Conservation (phyloP, 1,284 basidiomycete genomes). For the Marasmius tenuissimus region DNA sequence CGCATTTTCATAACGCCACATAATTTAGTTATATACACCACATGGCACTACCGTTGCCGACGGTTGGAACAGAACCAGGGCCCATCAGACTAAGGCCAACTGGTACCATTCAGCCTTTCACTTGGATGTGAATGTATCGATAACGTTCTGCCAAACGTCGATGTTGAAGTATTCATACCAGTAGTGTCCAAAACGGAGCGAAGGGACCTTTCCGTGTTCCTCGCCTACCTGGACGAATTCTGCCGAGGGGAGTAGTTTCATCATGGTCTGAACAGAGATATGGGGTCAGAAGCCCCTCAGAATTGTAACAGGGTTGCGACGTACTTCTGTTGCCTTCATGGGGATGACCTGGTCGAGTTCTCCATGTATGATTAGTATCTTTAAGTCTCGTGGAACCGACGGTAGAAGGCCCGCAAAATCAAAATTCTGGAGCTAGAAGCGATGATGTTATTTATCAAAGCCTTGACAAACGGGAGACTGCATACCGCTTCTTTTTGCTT, state of each 20-base stretch:
- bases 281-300: not conserved
- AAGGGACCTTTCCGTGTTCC: conserved; percentile 35
- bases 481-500: conserved; percentile 34
- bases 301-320: conserved; percentile 1
- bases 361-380: conserved; percentile 43
- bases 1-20: no score
- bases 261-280: conserved; percentile 12
- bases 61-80: not conserved
- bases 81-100: not conserved
- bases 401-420: conserved; percentile 32
- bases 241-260: conserved; percentile 37
- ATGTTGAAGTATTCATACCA: conserved; percentile 49
- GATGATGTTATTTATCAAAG: not conserved
- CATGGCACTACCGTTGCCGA: no score
- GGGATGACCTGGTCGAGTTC: conserved; percentile 39
- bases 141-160: conserved; percentile 38
- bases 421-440: conserved; percentile 30
- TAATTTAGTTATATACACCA: no score
- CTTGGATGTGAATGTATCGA: conserved; percentile 33
- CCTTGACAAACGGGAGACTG: not conserved
- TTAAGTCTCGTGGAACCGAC: conserved; percentile 28
- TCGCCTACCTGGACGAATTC: conserved; percentile 31
- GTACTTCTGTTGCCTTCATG: conserved; percentile 30
- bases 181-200: conserved; percentile 40
- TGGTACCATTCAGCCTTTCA: not conserved